Conservation (phyloP, 305 asterid species). For the Stenogyne calaminthoides region DNA sequence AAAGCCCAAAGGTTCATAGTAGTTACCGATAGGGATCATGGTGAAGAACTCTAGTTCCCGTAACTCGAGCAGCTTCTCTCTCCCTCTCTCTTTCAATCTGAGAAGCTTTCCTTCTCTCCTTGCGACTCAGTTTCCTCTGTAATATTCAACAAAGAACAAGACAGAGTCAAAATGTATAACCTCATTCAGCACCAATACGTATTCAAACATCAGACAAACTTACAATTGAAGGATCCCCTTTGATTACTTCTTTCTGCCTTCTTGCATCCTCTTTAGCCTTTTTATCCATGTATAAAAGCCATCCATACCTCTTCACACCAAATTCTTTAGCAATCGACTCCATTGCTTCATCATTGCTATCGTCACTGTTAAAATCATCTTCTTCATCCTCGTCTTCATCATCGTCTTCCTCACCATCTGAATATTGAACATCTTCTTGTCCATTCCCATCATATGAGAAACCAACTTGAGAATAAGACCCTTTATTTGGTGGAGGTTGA, state of each 20-base stretch:
- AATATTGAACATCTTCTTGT: slow-evolving; percentile 62
- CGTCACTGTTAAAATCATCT: slow-evolving; percentile 94
- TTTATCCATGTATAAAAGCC: slow-evolving; percentile 98
- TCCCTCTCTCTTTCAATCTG: slow-evolving; percentile 90
- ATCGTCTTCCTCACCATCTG: slow-evolving; percentile 82
- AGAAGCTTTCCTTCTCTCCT: slow-evolving; percentile 95
- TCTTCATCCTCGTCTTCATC: slow-evolving; percentile 88
- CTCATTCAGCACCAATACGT: slow-evolving; percentile 1
- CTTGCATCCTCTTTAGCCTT: slow-evolving; percentile 94
- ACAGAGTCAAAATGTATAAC: slow-evolving; percentile 17
- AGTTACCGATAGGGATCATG: slow-evolving; percentile 89
- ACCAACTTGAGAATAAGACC: slow-evolving; percentile 95
- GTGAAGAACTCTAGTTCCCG: slow-evolving; percentile 80
- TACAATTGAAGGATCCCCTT: slow-evolving; percentile 97
- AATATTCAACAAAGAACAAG: slow-evolving; percentile 28
- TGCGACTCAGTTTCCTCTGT: slow-evolving; percentile 94
- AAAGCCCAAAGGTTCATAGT: background rate
- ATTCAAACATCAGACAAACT: slow-evolving; percentile 33
- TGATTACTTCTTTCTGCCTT: slow-evolving; percentile 92
- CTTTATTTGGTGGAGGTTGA: slow-evolving; percentile 73
- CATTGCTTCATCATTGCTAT: slow-evolving; percentile 91
- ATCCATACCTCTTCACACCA: slow-evolving; percentile 96
- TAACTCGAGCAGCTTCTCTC: slow-evolving; percentile 75
- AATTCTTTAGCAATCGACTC: slow-evolving; percentile 93
- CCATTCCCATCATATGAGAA: slow-evolving; percentile 91